Percentiles rank a stretch among this genome's conserved stretches.
Evolutionary conservation across 2,329 filamentous ascomycete genomes (phyloP).

Genomic region (Penicillium sp.): DNA sequence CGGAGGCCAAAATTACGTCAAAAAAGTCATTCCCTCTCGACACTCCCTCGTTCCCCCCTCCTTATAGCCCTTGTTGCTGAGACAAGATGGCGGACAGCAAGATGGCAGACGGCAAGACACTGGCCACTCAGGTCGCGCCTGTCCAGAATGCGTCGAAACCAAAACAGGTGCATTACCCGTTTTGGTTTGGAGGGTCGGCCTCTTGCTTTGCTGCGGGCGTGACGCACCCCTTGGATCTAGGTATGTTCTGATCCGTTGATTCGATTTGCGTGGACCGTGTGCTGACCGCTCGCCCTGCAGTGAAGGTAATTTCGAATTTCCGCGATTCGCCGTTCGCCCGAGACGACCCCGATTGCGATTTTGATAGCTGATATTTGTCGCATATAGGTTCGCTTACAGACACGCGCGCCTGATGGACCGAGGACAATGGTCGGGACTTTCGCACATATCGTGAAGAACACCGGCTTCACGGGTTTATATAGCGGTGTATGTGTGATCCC

Average conservation of each 20-base stretch:
- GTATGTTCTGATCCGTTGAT: conserved; percentile 54
- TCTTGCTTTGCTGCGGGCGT: conserved; percentile 88
- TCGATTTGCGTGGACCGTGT: background rate
- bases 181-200: conserved; percentile 96
- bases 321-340: conserved; percentile 4
- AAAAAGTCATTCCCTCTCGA: conserved; percentile 6
- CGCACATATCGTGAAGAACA: conserved; percentile 71
- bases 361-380: conserved; percentile 18
- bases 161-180: conserved; percentile 64
- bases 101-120: conserved; percentile 26
- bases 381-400: conserved; percentile 79
- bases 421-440: conserved; percentile 86
- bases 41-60: conserved; percentile 7
- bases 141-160: conserved; percentile 19
- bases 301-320: conserved; percentile 50
- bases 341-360: conserved; percentile 2
- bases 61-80: conserved; percentile 22
- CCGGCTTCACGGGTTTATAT: conserved; percentile 82
- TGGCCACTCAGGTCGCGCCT: conserved; percentile 25
- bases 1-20: conserved; percentile 26
- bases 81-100: conserved; percentile 36
- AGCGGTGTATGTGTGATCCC: conserved; percentile 61
- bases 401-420: conserved; percentile 72
- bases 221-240: conserved; percentile 89
- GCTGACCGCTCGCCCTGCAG: conserved; percentile 41